Evolutionary conservation across 2,329 filamentous ascomycete species (phyloP).

Genomic region (Ophiosphaerella korrae): DNA sequence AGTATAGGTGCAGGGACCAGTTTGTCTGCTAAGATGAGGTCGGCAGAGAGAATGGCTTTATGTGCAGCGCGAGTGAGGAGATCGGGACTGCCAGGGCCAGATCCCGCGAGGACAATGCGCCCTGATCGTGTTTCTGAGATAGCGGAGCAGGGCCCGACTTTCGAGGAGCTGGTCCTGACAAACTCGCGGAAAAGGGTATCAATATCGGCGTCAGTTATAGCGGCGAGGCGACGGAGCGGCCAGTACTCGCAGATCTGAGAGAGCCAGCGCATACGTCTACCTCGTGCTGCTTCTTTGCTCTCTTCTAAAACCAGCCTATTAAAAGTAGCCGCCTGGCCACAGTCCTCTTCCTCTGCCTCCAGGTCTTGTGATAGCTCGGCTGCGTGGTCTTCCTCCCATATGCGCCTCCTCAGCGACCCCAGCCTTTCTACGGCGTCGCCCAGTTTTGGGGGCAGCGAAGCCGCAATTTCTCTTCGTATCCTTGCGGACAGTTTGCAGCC

Average conservation of each 20-base stretch:
- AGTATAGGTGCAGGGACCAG: slow-evolving; percentile 84
- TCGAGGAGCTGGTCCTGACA: slow-evolving; percentile 47
- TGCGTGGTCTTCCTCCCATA: slow-evolving; percentile 57
- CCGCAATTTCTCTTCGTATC: slow-evolving; percentile 84
- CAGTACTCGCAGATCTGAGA: slow-evolving; percentile 98
- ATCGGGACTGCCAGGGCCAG: slow-evolving; percentile 90
- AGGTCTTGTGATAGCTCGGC: slow-evolving; percentile 52
- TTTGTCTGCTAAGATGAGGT: slow-evolving; percentile 84
- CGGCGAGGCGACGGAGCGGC: slow-evolving; percentile 82
- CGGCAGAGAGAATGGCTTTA: slow-evolving; percentile 74
- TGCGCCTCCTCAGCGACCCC: slow-evolving; percentile 58
- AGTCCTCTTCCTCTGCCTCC: slow-evolving; percentile 63
- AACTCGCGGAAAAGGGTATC: slow-evolving; percentile 78
- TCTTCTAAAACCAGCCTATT: slow-evolving; percentile 80
- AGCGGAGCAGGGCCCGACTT: slow-evolving; percentile 28
- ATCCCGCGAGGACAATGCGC: slow-evolving; percentile 85
- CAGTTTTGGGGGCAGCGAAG: slow-evolving; percentile 74
- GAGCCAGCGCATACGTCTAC: slow-evolving; percentile 86
- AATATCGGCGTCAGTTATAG: slow-evolving; percentile 80
- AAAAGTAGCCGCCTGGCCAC: slow-evolving; percentile 79
- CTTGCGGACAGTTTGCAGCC: slow-evolving; percentile 92
- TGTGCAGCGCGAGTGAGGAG: slow-evolving; percentile 83
- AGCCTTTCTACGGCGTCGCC: slow-evolving; percentile 78
- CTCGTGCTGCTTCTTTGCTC: slow-evolving; percentile 75
- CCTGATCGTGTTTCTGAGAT: slow-evolving; percentile 55